Evolutionary conservation across 257 asterid genomes (phyloP), one percentile per base, ranked within the genome.

Genomic region (Nicotiana undulata): DNA sequence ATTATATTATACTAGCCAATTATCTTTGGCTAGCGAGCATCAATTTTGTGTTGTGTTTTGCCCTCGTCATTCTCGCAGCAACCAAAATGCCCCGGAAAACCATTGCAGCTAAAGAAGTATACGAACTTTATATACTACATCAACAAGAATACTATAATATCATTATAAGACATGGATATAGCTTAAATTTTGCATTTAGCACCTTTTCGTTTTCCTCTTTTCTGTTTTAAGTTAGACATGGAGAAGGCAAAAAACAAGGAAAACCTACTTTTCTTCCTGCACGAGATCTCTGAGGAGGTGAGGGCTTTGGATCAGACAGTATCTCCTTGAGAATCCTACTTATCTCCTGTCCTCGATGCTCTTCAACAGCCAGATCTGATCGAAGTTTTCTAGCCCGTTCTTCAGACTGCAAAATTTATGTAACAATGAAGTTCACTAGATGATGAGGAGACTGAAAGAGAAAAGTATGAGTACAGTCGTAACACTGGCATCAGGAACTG

Each of bases 281-380:
- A 61, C 84, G 90, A 81, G 94, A 68, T 87, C 87, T 89, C 72
- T 84, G 94, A 72, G 86, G 65, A 84, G 79, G 81, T 80, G 86
- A 85, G 67, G 84, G 82, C 81, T 88, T 89, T 26, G 93, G 85
- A 79, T 87, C 90, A 67, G 91, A 90, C 83, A 89, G 85, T 70
- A 92, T 88, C 84, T 93, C 97, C 89, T 90, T 86, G 59, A 94
- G 92, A 78, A 93, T 87, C 87, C 92, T 92, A 85, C 86, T 89
- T 81, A 94, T 86, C 86, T 93, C 98, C 84, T 85, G 89, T 53
- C 93, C 93, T 80, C 89, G 94, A 24, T 89, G 93, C 88, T 93
- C 97, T 87, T 94, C 98, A 79, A 85, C 68, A 79, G 95, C 94
- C 80, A 94, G 93, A 88, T 94, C 98, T 59, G 91, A 91, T 82